Percentiles rank a stretch among this genome's conserved stretches.
Conservation (phyloP, 1,284 basidiomycete genomes). For the Tilletia caries region DNA sequence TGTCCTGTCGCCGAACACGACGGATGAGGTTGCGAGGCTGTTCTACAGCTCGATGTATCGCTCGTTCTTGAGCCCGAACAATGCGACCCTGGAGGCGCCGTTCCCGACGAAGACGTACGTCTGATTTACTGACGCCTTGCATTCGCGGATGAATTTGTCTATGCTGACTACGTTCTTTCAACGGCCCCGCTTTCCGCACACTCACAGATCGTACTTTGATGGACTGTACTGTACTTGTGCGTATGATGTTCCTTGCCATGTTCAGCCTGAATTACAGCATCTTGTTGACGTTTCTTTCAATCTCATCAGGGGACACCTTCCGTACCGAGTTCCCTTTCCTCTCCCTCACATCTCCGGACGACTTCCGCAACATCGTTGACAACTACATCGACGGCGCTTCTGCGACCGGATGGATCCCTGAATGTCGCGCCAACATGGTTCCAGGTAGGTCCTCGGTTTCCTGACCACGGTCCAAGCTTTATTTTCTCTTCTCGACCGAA, state of each 20-base stretch:
- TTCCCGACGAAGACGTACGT: constrained; percentile 12
- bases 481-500: background rate
- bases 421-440: constrained; percentile 44
- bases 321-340: constrained; percentile 43
- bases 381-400: constrained; percentile 44
- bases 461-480: background rate
- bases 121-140: too few species aligned
- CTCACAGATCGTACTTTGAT: constrained; percentile 34
- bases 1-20: constrained; percentile 31
- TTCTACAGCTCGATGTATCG: constrained; percentile 46
- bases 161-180: constrained; percentile 17
- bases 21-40: constrained; percentile 31
- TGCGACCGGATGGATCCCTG: constrained; percentile 40
- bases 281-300: too few species aligned
- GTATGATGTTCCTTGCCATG: too few species aligned
- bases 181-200: too few species aligned
- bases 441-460: constrained; percentile 15
- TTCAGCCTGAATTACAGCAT: too few species aligned
- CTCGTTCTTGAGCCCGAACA: constrained; percentile 46
- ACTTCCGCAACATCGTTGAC: constrained; percentile 42
- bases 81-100: constrained; percentile 31
- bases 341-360: constrained; percentile 33
- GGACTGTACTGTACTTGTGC: constrained; percentile 28
- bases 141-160: background rate
- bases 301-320: constrained; percentile 18